Conservation (phyloP, 179 eudicot species). For the Silene coronaria region DNA sequence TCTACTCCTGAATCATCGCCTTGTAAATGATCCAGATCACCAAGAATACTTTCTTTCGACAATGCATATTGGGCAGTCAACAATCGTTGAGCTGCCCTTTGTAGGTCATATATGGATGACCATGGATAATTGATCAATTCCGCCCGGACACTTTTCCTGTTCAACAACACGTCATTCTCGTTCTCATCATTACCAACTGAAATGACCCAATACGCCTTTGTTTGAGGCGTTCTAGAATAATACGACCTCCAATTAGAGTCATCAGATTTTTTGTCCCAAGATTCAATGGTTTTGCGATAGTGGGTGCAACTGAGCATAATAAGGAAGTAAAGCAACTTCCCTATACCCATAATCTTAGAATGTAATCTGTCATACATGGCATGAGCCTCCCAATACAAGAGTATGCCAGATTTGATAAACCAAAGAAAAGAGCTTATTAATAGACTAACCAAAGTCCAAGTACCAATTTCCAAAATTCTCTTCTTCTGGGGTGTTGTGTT, state of each 20-base stretch:
- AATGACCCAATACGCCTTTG: not conserved
- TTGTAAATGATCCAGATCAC: not conserved
- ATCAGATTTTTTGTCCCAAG: not conserved
- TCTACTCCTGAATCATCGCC: not conserved
- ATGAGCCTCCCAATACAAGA: slow-evolving; percentile 10
- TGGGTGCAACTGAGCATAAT: not conserved
- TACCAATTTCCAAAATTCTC: not conserved
- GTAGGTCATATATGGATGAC: not conserved
- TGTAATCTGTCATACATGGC: not conserved
- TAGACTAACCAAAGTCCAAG: not conserved
- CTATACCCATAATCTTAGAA: not conserved
- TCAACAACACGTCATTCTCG: not conserved
- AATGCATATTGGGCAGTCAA: not conserved
- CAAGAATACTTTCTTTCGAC: not conserved
- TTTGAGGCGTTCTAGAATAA: not conserved
- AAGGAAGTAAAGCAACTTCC: slow-evolving; percentile 15
- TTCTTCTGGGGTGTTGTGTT: not conserved
- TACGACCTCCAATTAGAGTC: not conserved
- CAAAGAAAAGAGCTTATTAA: not conserved
- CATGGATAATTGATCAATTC: not conserved
- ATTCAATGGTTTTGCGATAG: not conserved
- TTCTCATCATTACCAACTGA: not conserved
- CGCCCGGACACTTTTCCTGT: too few relatives aligned
- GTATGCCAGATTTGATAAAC: slow-evolving; percentile 13
- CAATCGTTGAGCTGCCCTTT: too few relatives aligned